Evolutionary conservation across 768 basidiomycete species (phyloP), one percentile per base, ranked within the genome.

Genomic region (Lactifluus rugatus): DNA sequence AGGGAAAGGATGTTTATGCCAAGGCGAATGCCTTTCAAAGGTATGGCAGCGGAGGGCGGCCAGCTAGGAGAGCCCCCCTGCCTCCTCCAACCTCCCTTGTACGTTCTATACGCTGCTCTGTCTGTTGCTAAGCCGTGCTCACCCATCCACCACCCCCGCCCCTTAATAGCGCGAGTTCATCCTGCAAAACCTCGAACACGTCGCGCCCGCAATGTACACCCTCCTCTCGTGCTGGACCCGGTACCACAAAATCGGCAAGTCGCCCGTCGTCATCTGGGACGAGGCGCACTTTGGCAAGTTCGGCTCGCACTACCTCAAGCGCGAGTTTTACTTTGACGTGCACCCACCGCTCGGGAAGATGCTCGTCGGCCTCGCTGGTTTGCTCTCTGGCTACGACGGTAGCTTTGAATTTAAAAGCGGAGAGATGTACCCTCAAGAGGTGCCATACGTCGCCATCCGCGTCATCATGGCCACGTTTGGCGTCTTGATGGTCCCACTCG

Each of bases 241-340:
- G 28, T 95, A 88, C 72, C 87, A 94, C 76, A 81, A 85, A 65
- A 99, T 99, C 48, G 95, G 96, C 13, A 81, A 83, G 56, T 79
- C 89, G 34, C 80, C 87, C 67, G 69, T 80, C 62, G 95, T 99
- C 71, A 84, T 98, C 58, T 98, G 95, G 96, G 96, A 99, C 71
- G 96, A 99, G 76, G 95, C 96, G 39, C 96, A 99, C 72, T 99
- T 98, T 72, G 96, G 96, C 65, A 98, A 99, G 74, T 98, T 99
- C 73, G 96, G 92, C 51, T 91, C 91, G 51, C 87, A 97, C 72
- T 98, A 99, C 72, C 84, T 99, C 72, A 96, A 97, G 72, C 89
- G 93, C 67, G 93, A 96, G 70, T 98, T 98, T 74, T 98, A 97
- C 77, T 98, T 98, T 70, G 96, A 99, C 68, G 96, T 98, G 26